phyloP scores from a whole-genome alignment of 768 basidiomycete species.

The Mycena albidolilacea region DNA sequence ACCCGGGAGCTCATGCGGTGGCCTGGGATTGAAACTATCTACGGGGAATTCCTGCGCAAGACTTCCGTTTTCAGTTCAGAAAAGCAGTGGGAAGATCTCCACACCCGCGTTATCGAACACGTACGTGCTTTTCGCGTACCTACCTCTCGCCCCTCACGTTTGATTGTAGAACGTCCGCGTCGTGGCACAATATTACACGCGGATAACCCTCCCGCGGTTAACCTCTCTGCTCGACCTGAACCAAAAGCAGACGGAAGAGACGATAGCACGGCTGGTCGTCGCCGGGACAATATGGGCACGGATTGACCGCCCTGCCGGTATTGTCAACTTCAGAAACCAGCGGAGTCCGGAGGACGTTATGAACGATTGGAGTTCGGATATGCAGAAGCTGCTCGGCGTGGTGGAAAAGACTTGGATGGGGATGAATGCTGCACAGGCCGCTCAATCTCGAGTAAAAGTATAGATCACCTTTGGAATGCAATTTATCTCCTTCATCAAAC shows the following conservation, averaged over 20 bases:
- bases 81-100: conserved; percentile 95
- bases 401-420: conserved; percentile 99
- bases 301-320: conserved; percentile 91
- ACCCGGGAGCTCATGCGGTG: conserved; percentile 96
- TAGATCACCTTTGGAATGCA: conserved; percentile 38
- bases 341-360: conserved; percentile 92
- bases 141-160: conserved; percentile 21
- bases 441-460: conserved; percentile 73
- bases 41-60: conserved; percentile 85
- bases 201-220: conserved; percentile 88
- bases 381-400: conserved; percentile 90
- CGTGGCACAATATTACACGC: conserved; percentile 94
- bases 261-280: conserved; percentile 90
- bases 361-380: conserved; percentile 98
- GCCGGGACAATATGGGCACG: conserved; percentile 95
- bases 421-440: conserved; percentile 91
- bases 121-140: conserved; percentile 62
- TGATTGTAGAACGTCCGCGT: conserved; percentile 90
- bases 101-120: conserved; percentile 96
- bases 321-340: conserved; percentile 89
- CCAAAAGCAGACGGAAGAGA: conserved; percentile 87
- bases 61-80: conserved; percentile 85
- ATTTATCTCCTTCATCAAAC: conserved; percentile 14
- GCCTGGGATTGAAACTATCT: conserved; percentile 92
- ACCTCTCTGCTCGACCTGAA: conserved; percentile 91